Base-by-base conservation (phyloP, 2,329 filamentous ascomycete genomes). In the Davidsoniella virescens region DNA sequence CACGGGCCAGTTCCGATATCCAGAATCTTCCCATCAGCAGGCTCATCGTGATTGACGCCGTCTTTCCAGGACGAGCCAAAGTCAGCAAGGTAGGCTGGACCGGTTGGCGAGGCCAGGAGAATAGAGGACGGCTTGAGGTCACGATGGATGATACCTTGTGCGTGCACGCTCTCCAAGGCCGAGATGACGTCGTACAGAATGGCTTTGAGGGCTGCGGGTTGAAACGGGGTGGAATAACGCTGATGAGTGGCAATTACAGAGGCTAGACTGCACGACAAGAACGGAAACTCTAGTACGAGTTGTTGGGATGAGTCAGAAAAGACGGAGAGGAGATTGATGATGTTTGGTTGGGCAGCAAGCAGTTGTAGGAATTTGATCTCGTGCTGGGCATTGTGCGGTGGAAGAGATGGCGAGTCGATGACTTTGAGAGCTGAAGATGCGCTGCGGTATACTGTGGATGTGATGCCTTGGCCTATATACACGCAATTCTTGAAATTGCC, bases 1-100 rank as follows among this genome's bases (percentile, higher is more conserved):
- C 98, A 98, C 45, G 84, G 78, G 0, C 88, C 90, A 1, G 90
- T 96, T 36, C 92, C 92, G 23, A 98, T 84, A 62, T 98, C 93
- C 6, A 92, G 81, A 48, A 94, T 83, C 64, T 96, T 96, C 50
- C 70, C 59, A 49, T 76, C 62, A 7, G 77, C 69, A 0, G 80
- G 73, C 61, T 98, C 92, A 12, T 75, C 73, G 56, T 82, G 78
- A 17, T 49, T 49, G 12, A 39, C 18, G 38, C 29, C 40, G 5
- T 16, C 9, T 14, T 49, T 40, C 87, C 87, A 95, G 7, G 88
- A 78, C 38, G 92, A 93, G 47, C 92, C 90, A 66, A 98, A 96
- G 63, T 98, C 92, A 36, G 86, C 79, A 2, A 98, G 71, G 57
- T 80, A 84, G 3, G 84, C 85, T 4, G 86, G 83, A 0, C 84